Evolutionary conservation across 2,329 filamentous ascomycete genomes (phyloP), one percentile per base, ranked within the genome.

Genomic region (Didymella sp.): DNA sequence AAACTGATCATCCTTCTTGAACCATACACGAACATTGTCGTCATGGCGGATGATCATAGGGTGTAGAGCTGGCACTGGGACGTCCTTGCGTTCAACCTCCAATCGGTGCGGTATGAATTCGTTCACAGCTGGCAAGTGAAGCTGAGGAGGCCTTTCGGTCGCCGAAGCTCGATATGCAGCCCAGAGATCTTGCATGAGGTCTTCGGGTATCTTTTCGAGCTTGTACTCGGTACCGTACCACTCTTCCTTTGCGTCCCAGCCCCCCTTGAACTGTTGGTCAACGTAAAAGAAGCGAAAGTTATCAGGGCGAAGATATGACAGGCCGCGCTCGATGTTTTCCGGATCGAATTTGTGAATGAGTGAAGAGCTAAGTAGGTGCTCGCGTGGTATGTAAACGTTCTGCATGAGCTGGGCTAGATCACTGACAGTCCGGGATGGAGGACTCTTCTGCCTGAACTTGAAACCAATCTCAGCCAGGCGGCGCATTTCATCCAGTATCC

Each of bases 151-250:
- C 88, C 9, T 85, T 71, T 1, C 90, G 84, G 19, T 91, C 85
- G 27, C 85, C 81, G 21, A 81, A 79, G 40, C 84, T 84, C 1
- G 77, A 28, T 85, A 81, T 1, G 91, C 91, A 57, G 83, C 78
- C 51, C 84, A 81, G 59, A 97, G 82, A 46, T 91, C 87, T 9
- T 82, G 78, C 73, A 96, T 81, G 66, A 97, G 88, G 19, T 92
- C 87, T 15, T 82, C 73, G 0, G 93, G 88, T 30, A 99, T 90
- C 70, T 87, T 89, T 72, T 96, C 90, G 27, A 88, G 84, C 61
- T 87, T 90, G 78, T 97, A 96, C 71, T 98, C 93, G 0, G 95
- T 99, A 8, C 94, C 94, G 68, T 99, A 99, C 95, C 95, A 99
- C 73, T 93, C 92, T 79, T 99, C 95, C 72, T 90, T 95, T 74